Evolutionary conservation across 352 stramenopile genomes (phyloP).

Genomic region (Globisporangium nunn): DNA sequence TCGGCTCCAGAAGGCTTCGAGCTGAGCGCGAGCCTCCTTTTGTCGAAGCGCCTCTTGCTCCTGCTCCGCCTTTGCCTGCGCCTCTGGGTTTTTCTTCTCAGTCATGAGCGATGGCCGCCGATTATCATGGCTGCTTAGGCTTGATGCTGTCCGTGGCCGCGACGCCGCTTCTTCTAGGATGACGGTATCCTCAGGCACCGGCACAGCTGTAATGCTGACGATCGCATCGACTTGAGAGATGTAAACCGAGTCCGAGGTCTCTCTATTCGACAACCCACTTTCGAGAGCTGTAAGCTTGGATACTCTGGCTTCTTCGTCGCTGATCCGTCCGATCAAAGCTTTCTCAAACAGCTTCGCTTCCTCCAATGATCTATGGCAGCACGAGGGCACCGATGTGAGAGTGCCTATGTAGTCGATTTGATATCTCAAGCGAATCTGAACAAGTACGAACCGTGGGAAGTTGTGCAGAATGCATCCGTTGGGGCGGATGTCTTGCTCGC

Average conservation of each 20-base stretch:
- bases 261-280: neutral
- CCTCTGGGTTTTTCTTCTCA: constrained; percentile 10
- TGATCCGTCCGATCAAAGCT: constrained; percentile 13
- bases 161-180: neutral
- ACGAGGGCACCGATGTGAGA: neutral
- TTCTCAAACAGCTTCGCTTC: constrained; percentile 55
- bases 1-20: constrained; percentile 15
- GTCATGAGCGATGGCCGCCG: neutral
- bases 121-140: constrained; percentile 5
- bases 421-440: neutral
- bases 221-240: constrained; percentile 3
- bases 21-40: constrained; percentile 4
- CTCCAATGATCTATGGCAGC: constrained; percentile 24
- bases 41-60: constrained; percentile 3
- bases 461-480: constrained; percentile 42
- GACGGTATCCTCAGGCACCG: neutral
- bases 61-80: neutral
- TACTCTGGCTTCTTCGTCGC: constrained; percentile 8
- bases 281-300: constrained; percentile 9
- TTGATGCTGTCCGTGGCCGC: neutral
- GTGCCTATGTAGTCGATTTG: neutral
- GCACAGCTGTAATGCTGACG: constrained; percentile 1
- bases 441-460: constrained; percentile 32
- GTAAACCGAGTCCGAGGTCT: constrained; percentile 5
- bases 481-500: neutral